Base-by-base conservation (phyloP, 371 early-diverging fungal species). In the Blastocladiella emersonii region DNA sequence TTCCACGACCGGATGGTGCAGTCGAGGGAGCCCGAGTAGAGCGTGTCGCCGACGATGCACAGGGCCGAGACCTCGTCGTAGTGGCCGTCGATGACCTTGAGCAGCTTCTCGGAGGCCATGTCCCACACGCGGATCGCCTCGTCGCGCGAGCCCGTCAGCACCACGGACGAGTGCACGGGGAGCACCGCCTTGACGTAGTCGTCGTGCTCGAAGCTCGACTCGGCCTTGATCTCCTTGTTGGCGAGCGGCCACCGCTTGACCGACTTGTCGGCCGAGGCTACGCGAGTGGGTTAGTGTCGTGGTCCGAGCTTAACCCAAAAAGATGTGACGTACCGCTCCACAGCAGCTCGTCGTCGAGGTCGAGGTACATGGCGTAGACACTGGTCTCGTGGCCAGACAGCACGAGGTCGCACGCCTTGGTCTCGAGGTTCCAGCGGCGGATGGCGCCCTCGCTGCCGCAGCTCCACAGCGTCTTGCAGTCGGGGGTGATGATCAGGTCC, bases 51-150 rank as follows among this genome's bases (percentile, higher is more conserved):
- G 27, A 66, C 39, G 0, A 79, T 69, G 1, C 69, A 69, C 63
- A 91, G 73, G 56, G 79, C 70, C 2, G 86, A 78, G 5, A 92
- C 82, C 67, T 91, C 90, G 68, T 87, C 90, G 69, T 84, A 90
- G 68, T 92, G 92, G 4, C 85, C 90, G 51, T 80, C 79, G 55
- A 92, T 78, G 0, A 72, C 73, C 34, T 78, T 76, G 27, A 88
- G 62, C 27, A 83, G 69, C 48, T 89, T 77, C 56, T 86, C 89
- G 15, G 32, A 21, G 51, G 84, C 85, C 66, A 85, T 73, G 63
- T 90, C 86, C 84, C 87, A 91, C 5, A 90, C 78, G 30, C 88
- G 82, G 34, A 92, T 79, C 30, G 76, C 75, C 70, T 91, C 91
- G 70, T 92, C 90, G 27, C 93, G 79, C 23, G 82, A 74, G 10